Conservation (phyloP, 495 filamentous ascomycete species). For the Bombardia bombarda region DNA sequence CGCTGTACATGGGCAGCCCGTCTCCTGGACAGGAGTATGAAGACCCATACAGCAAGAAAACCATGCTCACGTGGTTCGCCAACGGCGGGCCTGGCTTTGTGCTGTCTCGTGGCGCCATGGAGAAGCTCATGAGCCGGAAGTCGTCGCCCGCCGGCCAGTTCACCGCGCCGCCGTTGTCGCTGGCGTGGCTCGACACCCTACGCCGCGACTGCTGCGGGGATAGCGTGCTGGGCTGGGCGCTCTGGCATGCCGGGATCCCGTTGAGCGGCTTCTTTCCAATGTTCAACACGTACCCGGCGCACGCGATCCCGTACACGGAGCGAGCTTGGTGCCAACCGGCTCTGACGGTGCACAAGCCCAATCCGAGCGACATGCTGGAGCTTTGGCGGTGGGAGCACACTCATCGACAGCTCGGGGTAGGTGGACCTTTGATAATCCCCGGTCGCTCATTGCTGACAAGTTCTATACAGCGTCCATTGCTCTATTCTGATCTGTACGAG, state of each 20-base stretch:
- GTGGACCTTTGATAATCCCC: background rate
- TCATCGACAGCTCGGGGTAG: constrained; percentile 10
- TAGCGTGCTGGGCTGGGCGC: constrained; percentile 42
- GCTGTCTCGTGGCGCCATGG: constrained; percentile 42
- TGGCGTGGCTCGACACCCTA: constrained; percentile 23
- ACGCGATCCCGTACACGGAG: constrained; percentile 31
- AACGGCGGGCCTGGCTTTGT: constrained; percentile 49
- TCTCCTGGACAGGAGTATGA: constrained; percentile 28
- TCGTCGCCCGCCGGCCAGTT: constrained; percentile 22
- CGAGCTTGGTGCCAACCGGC: constrained; percentile 49
- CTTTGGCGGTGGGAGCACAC: constrained; percentile 14
- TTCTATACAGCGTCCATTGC: constrained; percentile 3
- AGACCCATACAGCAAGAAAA: no score
- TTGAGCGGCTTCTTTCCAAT: constrained; percentile 44
- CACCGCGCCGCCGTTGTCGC: constrained; percentile 18
- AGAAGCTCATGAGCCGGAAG: constrained; percentile 25
- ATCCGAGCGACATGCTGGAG: constrained; percentile 21
- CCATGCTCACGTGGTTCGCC: constrained; percentile 31
- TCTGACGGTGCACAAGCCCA: constrained; percentile 47
- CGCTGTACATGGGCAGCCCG: constrained; percentile 48
- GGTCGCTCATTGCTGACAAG: background rate
- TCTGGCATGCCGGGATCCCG: constrained; percentile 31
- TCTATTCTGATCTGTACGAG: constrained; percentile 9
- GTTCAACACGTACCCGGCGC: constrained; percentile 40
- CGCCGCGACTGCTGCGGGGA: constrained; percentile 44